Evolutionary conservation across 2,329 filamentous ascomycete species (phyloP), one percentile per base, ranked within the genome.

Genomic region (Paracoccidioides lutzii): DNA sequence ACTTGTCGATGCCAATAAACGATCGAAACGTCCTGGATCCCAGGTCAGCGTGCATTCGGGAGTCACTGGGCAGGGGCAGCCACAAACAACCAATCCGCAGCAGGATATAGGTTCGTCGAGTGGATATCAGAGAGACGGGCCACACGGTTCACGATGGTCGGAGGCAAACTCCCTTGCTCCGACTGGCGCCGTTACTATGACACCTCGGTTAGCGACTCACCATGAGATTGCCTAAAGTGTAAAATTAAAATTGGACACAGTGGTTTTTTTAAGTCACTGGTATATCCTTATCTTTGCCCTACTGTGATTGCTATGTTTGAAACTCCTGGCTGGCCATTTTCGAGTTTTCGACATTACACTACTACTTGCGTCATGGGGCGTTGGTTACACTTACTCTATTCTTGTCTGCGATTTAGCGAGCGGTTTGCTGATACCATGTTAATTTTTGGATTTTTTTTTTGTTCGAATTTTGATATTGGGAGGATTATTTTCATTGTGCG

Each of bases 1-100:
- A 61, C 74, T 75, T 4, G 73, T 72, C 32, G 77, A 81, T 57
- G 76, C 75, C 0, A 73, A 74, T 28, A 71, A 71, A 30, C 67
- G 76, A 43, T 64, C 73, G 59, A 70, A 68, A 51, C 67, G 71
- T 8, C 68, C 70, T 12, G 54, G 63, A 12, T 73, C 71, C 3
- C 70, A 64, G 35, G 55, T 70, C 15, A 72, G 69, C 54, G 43
- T 35, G 6, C 33, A 41, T 12, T 53, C 59, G 7, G 57, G 33
- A 7, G 40, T 51, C 4, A 38, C 51, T 4, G 51, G 56, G 32
- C 33, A 49, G 41, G 32, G 22, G 10, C 43, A 32, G 28, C 14
- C 40, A 10, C 45, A 32, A 43, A n/a, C 41, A 6, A 22, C 32
- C n/a, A 14, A 30, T n/a, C 52, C 28, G 15, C 33, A 32, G 3